Base-by-base conservation (phyloP, 2,329 filamentous ascomycete genomes). In the Akanthomyces uredinophilus region DNA sequence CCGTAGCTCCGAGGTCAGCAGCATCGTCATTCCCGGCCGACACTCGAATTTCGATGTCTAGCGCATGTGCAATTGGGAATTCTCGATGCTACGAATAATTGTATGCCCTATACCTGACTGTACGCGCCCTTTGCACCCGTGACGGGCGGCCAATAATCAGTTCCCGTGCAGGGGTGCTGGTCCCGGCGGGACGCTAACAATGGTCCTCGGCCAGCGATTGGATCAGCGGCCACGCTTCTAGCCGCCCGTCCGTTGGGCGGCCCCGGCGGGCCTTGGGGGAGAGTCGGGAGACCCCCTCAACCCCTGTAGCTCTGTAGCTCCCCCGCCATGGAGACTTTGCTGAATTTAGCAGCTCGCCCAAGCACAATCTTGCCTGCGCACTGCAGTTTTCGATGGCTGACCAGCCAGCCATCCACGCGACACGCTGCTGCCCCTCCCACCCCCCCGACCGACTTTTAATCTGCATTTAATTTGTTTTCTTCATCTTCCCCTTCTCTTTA, bases 191-290 rank as follows among this genome's bases (percentile, higher is more conserved):
- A 8, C 47, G 56, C 37, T 47, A 29, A 16, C 27, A 8, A 24
- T 7, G 5, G 14, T 37, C 18, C 11, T 24, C 0, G 8, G 10
- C 24, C 20, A 20, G n/a, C 50, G 58, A 60, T 60, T 60, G 58
- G 58, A 46, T 39, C 49, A 54, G 49, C 41, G 13, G 29, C 29
- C 58, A 60, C 58, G 49, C 29, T 60, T 60, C 50, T 60, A 60
- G 24, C 58, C 58, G 58, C 58, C 58, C 44, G 46, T 16, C 56
- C 32, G 7, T 11, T 24, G 7, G 37, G 13, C 37, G 37, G 37
- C n/a, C n/a, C n/a, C n/a, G n/a, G n/a, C n/a, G n/a, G 37, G 37
- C 4, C 27, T 29, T 37, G 32, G 32, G 1, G 32, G 32, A n/a
- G n/a, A n/a, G n/a, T n/a, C n/a, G n/a, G n/a, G n/a, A n/a, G n/a